phyloP scores from a whole-genome alignment of 2,329 filamentous ascomycete species.

The Xylariomycetidae sp. region DNA sequence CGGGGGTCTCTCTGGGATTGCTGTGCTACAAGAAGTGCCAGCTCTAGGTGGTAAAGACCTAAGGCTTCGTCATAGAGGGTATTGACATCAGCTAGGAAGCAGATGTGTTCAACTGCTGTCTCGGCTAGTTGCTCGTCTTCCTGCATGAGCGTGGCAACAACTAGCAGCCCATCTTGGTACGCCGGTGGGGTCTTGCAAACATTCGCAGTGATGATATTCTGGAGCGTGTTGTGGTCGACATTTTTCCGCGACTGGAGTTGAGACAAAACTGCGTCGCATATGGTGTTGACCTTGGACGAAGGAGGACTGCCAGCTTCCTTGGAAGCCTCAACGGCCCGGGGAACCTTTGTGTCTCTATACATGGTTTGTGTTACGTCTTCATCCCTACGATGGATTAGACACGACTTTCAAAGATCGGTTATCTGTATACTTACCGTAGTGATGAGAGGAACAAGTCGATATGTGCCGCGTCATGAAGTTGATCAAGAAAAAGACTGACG shows the following conservation, averaged over 20 bases:
- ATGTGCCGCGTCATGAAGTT: conserved; percentile 74
- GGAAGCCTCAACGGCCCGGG: too few relatives aligned
- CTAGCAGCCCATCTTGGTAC: conserved; percentile 73
- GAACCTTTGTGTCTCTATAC: conserved; percentile 84
- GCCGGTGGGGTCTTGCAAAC: conserved; percentile 92
- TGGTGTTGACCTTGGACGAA: conserved; percentile 74
- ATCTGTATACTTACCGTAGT: conserved; percentile 64
- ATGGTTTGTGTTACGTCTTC: conserved; percentile 93
- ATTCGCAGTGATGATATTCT: conserved; percentile 91
- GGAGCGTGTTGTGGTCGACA: conserved; percentile 55
- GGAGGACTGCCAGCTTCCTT: too few relatives aligned
- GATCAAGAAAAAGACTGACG: conserved; percentile 73
- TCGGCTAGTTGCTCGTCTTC: conserved; percentile 71
- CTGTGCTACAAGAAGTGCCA: conserved; percentile 86
- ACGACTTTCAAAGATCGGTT: conserved; percentile 15
- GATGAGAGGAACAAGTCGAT: conserved; percentile 91
- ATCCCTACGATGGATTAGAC: conserved; percentile 47
- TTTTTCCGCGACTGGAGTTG: conserved; percentile 57
- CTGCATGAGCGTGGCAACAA: conserved; percentile 71
- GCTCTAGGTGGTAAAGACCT: conserved; percentile 85
- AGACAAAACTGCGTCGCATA: conserved; percentile 80
- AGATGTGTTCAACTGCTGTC: conserved; percentile 91
- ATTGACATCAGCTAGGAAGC: conserved; percentile 92
- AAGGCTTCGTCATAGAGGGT: conserved; percentile 85
- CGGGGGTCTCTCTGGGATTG: conserved; percentile 93